These are phyloP conservation scores for Mimosa pudica DNA, from an alignment of 306 rosid species.

Conservation along the genomic window DNA sequence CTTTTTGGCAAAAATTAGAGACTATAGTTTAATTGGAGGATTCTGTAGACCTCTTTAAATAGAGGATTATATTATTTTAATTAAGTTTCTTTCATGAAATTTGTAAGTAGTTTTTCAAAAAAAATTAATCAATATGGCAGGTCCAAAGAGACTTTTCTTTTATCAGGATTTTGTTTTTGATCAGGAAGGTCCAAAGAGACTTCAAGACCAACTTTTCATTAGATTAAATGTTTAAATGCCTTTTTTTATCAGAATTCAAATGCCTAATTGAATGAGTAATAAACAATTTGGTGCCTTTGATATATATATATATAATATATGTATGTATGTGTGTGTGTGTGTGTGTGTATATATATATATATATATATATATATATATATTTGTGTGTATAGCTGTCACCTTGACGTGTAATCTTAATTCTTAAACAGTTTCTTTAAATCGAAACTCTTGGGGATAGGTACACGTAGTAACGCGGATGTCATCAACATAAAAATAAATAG, in stretches of 20 bases:
- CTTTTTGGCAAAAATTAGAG: too few species aligned
- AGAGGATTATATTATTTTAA: too few species aligned
- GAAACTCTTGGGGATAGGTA: background rate
- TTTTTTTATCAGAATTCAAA: background rate
- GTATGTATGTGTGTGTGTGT: too few species aligned
- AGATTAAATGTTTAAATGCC: background rate
- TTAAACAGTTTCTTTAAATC: too few species aligned
- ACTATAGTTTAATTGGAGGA: too few species aligned
- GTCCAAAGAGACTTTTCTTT: background rate
- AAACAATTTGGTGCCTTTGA: background rate
- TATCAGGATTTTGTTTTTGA: too few species aligned
- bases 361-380: too few species aligned
- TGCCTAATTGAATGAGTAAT: background rate
- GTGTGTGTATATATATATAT: too few species aligned
- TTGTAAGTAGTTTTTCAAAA: background rate
- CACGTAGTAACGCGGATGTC: background rate
- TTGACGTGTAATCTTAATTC: background rate
- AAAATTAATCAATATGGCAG: background rate
- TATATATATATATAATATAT: too few species aligned
- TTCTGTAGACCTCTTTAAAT: too few species aligned
- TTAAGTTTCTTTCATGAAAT: too few species aligned
- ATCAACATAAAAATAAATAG: background rate
- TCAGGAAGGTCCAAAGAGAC: background rate
- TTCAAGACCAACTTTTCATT: background rate
- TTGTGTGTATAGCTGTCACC: background rate